Base-by-base conservation (phyloP, 768 basidiomycete genomes). In the Pholiota microspora region DNA sequence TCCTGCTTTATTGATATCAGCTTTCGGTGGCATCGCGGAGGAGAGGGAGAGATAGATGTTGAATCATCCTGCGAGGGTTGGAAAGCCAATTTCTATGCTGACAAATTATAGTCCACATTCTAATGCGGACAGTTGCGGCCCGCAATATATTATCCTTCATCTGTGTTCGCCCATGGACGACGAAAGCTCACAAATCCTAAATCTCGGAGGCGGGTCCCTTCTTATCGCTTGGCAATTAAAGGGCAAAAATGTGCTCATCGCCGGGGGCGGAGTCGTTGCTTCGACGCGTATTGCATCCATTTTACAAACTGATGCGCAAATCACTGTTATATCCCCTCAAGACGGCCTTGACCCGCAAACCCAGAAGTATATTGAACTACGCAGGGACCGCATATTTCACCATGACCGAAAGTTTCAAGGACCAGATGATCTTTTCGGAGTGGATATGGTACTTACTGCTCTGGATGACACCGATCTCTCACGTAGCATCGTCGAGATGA, bases 201-300 rank as follows among this genome's bases (percentile, higher is more conserved):
- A 54, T 28, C 57, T 68, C 25, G 75, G 79, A 38, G 86, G 88
- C 10, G 85, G 84, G 6, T 95, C 94, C 1, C 81, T 98, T 42
- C 81, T 98, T 35, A 75, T 98, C 59, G 96, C 97, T 31, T 97
- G 92, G 89, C 94, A 96, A 69, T 88, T 98, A 68, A 85, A 82
- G 54, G 73, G 79, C 61, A 93, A 90, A 62, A 79, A 75, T 16
- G 92, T 97, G 44, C 87, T 98, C 65, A 82, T 98, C 62, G 83
- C 98, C 60, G 97, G 97, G 38, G 97, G 96, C 7, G 97, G 97
- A 45, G 85, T 88, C 55, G 89, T 99, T 48, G 96, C 94, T 2
- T 86, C 93, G 2, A 84, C 90, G 49, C 85, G 97, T 51, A 80
- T 98, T 51, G 86, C 89, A 64, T 89, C 92, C 59, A 80, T 95